Conservation (phyloP, 345 rosid species). For the Anacardium occidentale region DNA sequence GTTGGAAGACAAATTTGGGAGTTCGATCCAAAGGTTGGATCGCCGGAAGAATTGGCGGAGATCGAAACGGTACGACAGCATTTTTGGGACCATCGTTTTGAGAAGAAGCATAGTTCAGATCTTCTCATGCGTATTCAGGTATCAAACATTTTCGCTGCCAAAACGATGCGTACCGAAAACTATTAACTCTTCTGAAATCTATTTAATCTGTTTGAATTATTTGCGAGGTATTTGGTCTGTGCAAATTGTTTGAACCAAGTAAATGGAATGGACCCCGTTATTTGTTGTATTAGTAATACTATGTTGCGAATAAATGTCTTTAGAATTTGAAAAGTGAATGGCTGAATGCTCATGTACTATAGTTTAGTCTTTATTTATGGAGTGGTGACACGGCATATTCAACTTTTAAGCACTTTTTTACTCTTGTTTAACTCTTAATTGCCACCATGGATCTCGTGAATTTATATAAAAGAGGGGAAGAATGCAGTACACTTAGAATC, state of each 20-base stretch:
- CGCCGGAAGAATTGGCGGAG: conserved; percentile 59
- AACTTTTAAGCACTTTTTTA: background rate
- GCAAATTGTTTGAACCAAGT: too few relatives aligned
- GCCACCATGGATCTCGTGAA: background rate
- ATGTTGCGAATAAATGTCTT: background rate
- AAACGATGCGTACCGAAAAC: background rate
- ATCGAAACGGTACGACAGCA: conserved; percentile 58
- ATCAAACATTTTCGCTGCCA: background rate
- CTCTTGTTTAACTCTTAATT: background rate
- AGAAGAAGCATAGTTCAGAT: conserved; percentile 79
- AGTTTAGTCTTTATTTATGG: background rate
- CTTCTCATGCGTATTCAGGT: conserved; percentile 90
- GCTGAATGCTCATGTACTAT: background rate
- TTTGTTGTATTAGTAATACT: background rate
- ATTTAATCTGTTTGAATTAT: too few relatives aligned
- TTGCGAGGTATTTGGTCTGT: too few relatives aligned
- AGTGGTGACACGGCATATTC: background rate
- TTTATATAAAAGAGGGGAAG: background rate
- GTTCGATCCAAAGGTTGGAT: conserved; percentile 66
- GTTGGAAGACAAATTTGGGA: conserved; percentile 88
- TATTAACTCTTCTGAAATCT: too few relatives aligned
- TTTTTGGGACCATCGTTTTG: conserved; percentile 56
- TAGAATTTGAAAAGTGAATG: background rate
- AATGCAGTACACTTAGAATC: background rate
- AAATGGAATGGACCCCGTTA: background rate